Percentiles rank a stretch among this genome's conserved stretches.
Evolutionary conservation across 768 basidiomycete genomes (phyloP).

Genomic region (Suillus americanus): DNA sequence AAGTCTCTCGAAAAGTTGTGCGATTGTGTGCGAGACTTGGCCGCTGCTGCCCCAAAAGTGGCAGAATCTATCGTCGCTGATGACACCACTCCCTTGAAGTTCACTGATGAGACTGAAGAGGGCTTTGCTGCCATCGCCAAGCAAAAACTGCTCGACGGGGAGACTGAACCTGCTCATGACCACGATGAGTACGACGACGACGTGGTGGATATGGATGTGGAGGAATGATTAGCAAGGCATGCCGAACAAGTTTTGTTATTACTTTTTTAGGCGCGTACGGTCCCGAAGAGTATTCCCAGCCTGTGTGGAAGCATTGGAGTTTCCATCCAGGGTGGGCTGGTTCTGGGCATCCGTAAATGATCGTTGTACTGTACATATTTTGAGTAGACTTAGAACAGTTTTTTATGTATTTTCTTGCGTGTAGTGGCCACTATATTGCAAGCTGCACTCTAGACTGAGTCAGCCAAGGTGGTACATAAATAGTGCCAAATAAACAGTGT

Average conservation of each 20-base stretch:
- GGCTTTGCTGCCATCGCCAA: conserved; percentile 48
- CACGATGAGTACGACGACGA: background rate
- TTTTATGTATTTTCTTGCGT: background rate
- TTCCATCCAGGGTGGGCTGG: background rate
- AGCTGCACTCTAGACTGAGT: no score
- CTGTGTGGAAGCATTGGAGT: background rate
- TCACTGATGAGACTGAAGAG: conserved; percentile 47
- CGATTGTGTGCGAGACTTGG: conserved; percentile 32
- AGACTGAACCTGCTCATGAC: conserved; percentile 7
- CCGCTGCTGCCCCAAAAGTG: conserved; percentile 9
- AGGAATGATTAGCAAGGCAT: conserved; percentile 16
- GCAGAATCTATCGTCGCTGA: conserved; percentile 17
- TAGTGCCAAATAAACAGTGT: background rate
- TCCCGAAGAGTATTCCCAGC: background rate
- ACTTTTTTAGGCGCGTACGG: background rate
- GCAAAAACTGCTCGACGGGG: conserved; percentile 29
- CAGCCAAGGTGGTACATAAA: background rate
- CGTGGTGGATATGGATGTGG: conserved; percentile 14
- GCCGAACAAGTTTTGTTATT: background rate
- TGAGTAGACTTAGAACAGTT: background rate
- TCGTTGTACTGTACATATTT: background rate
- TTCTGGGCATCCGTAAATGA: background rate
- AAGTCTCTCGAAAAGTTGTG: conserved; percentile 45
- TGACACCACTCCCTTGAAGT: conserved; percentile 16
- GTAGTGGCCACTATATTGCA: background rate